Evolutionary conservation across 257 asterid species (phyloP), one percentile per base, ranked within the genome.

Genomic region (Gardenia jasminoides): DNA sequence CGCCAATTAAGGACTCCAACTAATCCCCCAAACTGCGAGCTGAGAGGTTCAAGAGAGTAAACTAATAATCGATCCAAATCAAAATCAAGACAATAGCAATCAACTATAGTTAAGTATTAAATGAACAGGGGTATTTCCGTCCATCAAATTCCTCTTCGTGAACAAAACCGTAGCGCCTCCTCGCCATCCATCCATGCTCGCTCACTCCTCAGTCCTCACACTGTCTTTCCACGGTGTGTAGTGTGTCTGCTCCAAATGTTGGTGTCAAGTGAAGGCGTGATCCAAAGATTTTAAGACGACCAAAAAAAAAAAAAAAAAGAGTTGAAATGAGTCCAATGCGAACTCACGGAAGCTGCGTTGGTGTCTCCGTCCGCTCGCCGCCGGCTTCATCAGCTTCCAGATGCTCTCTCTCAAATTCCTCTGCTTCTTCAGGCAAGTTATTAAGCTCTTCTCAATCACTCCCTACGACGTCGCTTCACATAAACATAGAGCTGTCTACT

Each of bases 311-410:
- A 41, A 31, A 28, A 30, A 15, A 22, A 69, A 33, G 71, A 62
- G 54, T 15, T 52, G 62, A 10, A 72, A 82, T 79, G 80, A 75
- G 83, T 33, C 66, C 58, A 64, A 41, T 48, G 33, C 62, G 75
- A 61, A 75, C 72, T 46, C 86, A 79, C 12, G 81, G 86, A 54
- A 79, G 83, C 68, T 83, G 83, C 77, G 64, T 79, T 28, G 72
- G 83, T 75, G 47, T 83, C 46, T 83, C 80, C 64, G 24, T 76
- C 61, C 62, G 68, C 22, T 22, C 82, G 31, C 1, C 83, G 48
- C 41, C 83, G 44, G 24, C 79, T n/a, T 75, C 79, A 2, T 61
- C 80, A 26, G 67, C 48, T 33, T 67, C 59, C 78, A 68, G 79
- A 78, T 82, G 82, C 80, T 78, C 80, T 11, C 61, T 54, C 44